Conservation (phyloP, 2,329 filamentous ascomycete genomes). For the Sporothrix brasiliensis region DNA sequence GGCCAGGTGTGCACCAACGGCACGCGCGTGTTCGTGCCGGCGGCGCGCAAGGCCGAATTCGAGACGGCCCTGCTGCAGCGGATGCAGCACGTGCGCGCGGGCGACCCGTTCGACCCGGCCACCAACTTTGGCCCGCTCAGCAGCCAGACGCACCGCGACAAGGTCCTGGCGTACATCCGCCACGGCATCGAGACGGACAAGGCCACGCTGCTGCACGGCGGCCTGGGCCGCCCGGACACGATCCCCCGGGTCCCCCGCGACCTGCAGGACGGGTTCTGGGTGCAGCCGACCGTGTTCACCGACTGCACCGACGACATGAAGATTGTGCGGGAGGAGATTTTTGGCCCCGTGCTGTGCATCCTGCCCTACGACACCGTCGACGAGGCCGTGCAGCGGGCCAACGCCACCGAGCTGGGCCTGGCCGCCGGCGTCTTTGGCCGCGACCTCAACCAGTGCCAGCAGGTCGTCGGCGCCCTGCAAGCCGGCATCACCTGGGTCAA, state of each 20-base stretch:
- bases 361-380: conserved; percentile 71
- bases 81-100: conserved; percentile 69
- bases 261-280: conserved; percentile 73
- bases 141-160: conserved; percentile 72
- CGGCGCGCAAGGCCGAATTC: conserved; percentile 58
- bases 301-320: conserved; percentile 82
- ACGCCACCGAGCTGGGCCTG: conserved; percentile 75
- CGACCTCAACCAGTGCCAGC: conserved; percentile 73
- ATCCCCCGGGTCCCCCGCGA: conserved; percentile 53
- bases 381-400: conserved; percentile 72
- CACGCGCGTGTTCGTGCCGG: conserved; percentile 81
- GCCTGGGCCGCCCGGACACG: conserved; percentile 53
- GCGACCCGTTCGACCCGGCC: conserved; percentile 68
- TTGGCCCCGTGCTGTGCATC: conserved; percentile 84
- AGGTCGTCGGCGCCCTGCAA: conserved; percentile 69
- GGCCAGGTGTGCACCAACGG: conserved; percentile 94
- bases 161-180: conserved; percentile 75
- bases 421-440: conserved; percentile 82
- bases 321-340: conserved; percentile 81
- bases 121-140: conserved; percentile 88
- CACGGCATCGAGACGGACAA: conserved; percentile 74
- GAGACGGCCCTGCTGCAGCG: conserved; percentile 61
- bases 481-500: conserved; percentile 93
- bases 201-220: conserved; percentile 74
- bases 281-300: conserved; percentile 81